Conservation (phyloP, 2,329 filamentous ascomycete species). For the Aspergillus fischeri region DNA sequence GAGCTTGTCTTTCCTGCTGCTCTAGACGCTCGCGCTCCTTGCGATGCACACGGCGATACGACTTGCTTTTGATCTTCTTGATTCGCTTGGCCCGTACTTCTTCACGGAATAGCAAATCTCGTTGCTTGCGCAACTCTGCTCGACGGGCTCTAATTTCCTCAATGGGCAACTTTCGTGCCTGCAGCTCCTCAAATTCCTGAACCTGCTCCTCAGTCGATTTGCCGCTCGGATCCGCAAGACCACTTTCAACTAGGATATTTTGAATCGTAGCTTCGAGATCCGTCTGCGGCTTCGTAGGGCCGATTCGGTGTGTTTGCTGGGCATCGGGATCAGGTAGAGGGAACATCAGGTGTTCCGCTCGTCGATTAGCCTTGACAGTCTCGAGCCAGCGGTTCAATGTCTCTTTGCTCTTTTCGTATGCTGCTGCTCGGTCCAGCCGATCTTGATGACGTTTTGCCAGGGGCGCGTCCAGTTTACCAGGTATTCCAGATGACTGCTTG, state of each 20-base stretch:
- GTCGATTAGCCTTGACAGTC: slow-evolving; percentile 88
- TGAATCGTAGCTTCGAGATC: slow-evolving; percentile 84
- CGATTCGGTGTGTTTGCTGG: slow-evolving; percentile 52
- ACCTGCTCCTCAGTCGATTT: slow-evolving; percentile 62
- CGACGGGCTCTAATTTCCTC: slow-evolving; percentile 69
- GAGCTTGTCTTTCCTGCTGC: slow-evolving; percentile 54
- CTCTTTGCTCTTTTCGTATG: slow-evolving; percentile 87
- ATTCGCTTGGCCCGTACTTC: slow-evolving; percentile 85
- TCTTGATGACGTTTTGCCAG: slow-evolving; percentile 84
- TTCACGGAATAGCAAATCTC: slow-evolving; percentile 84
- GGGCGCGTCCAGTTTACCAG: slow-evolving; percentile 74
- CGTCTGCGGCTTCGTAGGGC: slow-evolving; percentile 61
- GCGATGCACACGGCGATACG: slow-evolving; percentile 86
- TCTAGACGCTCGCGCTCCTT: slow-evolving; percentile 64
- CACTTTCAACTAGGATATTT: slow-evolving; percentile 84
- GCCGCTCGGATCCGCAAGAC: slow-evolving; percentile 58
- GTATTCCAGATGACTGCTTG: slow-evolving; percentile 51
- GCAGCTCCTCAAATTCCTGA: slow-evolving; percentile 64
- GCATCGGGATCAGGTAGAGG: slow-evolving; percentile 72
- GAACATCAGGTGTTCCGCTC: slow-evolving; percentile 85
- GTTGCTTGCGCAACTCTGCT: slow-evolving; percentile 70
- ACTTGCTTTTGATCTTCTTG: slow-evolving; percentile 98
- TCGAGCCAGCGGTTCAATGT: slow-evolving; percentile 88
- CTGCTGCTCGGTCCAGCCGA: slow-evolving; percentile 72
- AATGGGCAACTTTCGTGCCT: slow-evolving; percentile 67